Base-by-base conservation (phyloP, 495 filamentous ascomycete genomes). In the Antarctomyces pellizariae region DNA sequence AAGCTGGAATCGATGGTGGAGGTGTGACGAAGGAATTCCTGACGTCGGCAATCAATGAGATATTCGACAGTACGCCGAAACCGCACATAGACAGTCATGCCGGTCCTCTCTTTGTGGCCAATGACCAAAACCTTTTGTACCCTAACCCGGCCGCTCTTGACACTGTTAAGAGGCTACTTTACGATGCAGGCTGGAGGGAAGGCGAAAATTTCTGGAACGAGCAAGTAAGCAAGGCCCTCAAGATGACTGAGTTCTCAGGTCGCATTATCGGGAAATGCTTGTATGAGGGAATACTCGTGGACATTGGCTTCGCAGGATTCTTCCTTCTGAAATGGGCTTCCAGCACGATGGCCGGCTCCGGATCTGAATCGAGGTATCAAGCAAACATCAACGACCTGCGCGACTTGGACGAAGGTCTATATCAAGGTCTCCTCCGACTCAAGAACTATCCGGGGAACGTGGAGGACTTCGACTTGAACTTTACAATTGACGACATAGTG, bases 1-100 rank as follows among this genome's bases (percentile, higher is more conserved):
- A 99, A 49, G 82, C 86, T 4, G 86, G 86, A 16, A 93, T 99
- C 32, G 86, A 99, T 44, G 86, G 86, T 0, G 86, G 86, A 16
- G 86, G 86, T 23, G 86, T 99, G 9, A 95, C 84, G 8, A 99
- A 99, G 40, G 86, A 99, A 39, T 99, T 99, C 38, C 55, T 95
- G 16, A 92, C 75, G 0, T 86, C 77, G 36, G 64, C 93, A 9
- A 91, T 79, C 2, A 72, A 62, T 4, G 75, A 93, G 46, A 82
- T 83, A 6, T 93, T 99, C 43, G 59, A 56, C 22, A 58, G 64
- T 3, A 43, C 48, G 8, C 45, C 47, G 11, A 44, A 44, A 3
- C 50, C 55, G 16, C 50, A 52, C 11, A n/a, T n/a, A n/a, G n/a
- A n/a, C n/a, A n/a, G n/a, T n/a, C n/a, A n/a, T n/a, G n/a, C n/a